A percentile compares a stretch with the other conserved stretches of the same genome.
phyloP scores from a whole-genome alignment of 345 rosid species.

The Salix koriyanagi region DNA sequence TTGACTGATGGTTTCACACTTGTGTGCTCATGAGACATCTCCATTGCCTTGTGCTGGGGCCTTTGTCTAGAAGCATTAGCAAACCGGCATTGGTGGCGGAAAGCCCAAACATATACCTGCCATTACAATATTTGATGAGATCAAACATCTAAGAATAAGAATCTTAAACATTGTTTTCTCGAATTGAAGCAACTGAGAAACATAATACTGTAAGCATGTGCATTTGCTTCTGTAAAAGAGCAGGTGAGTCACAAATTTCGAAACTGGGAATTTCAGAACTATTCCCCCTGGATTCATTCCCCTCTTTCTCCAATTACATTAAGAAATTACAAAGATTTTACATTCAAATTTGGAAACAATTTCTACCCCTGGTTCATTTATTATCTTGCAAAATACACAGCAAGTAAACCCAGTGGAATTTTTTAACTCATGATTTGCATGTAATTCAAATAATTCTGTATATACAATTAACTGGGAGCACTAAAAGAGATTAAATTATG shows the following conservation, averaged over 20 bases:
- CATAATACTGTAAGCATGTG: not conserved
- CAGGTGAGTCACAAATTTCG: not conserved
- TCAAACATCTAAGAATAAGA: not conserved
- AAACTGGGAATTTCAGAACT: not conserved
- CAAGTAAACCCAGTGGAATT: not conserved
- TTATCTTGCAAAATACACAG: not conserved
- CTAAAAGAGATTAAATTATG: not conserved
- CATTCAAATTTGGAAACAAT: not conserved
- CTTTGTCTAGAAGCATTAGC: constrained; percentile 79
- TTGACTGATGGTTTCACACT: constrained; percentile 24
- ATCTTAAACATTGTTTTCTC: not conserved
- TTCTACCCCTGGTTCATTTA: not conserved
- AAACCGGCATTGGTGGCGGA: constrained; percentile 65
- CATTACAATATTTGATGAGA: constrained; percentile 3
- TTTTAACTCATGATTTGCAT: not conserved
- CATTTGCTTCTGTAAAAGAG: not conserved
- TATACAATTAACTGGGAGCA: not conserved
- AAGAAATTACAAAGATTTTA: not conserved
- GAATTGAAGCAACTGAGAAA: not conserved
- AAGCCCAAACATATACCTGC: constrained; percentile 63
- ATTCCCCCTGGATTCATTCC: not conserved
- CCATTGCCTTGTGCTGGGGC: constrained; percentile 57
- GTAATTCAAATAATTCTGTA: not conserved
- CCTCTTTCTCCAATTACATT: not conserved
- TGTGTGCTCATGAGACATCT: constrained; percentile 78